Base-by-base conservation (phyloP, 495 filamentous ascomycete species). In the Viridothelium virens region DNA sequence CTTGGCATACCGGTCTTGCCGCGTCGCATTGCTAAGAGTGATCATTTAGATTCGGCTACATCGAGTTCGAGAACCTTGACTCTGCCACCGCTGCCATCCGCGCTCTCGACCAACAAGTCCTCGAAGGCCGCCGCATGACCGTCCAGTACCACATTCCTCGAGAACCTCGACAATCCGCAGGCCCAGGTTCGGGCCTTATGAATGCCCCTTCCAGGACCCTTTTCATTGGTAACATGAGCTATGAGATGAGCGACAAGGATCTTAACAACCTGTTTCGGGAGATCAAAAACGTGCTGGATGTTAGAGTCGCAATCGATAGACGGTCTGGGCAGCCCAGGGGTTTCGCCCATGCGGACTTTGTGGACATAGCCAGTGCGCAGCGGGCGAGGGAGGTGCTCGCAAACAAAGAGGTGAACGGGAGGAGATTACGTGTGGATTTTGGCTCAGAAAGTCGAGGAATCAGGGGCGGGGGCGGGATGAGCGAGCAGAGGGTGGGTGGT, bases 281-380 rank as follows among this genome's bases (percentile, higher is more conserved):
- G 14, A 77, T 96, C 48, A 76, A 80, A 39, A 88, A 90, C 73
- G 82, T 94, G 33, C 76, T 83, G 65, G 92, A 97, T 70, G 86
- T 98, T 39, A 86, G 94, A 56, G 87, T 98, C 39, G 89, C 94
- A 46, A 89, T 97, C 68, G 94, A 98, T 76, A 84, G 91, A 61
- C 84, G 87, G 34, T 93, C 92, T 4, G 93, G 94, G 14, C 87
- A 90, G 75, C 90, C 89, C 18, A 84, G 90, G 69, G 94, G 94
- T 59, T 98, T 96, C 72, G 89, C 87, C 10, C 94, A 97, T 74
- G 90, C 86, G 31, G 93, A 97, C 71, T 98, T 98, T 74, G 65
- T 80, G 25, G 84, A 89, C 71, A 69, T 87, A 11, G 76, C 82
- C 64, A 83, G 82, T 48, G 91, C 93, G 11, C 66, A 74, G 53